These are phyloP conservation scores for Phytopythium aichiense DNA, from an alignment of 352 stramenopile species.

Conservation along the genomic window DNA sequence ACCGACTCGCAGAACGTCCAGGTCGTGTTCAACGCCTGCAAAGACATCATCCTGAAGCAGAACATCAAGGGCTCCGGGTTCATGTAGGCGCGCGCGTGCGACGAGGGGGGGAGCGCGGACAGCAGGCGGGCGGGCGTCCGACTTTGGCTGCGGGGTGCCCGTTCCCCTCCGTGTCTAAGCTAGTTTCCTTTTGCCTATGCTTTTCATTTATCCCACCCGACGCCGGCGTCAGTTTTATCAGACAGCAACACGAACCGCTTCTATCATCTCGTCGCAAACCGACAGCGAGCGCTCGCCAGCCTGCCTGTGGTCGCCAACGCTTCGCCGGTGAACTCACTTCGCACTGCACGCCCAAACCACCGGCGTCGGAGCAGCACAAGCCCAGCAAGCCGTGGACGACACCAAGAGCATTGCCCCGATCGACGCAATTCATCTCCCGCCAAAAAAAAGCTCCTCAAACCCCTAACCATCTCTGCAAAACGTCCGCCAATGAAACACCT, in stretches of 20 bases:
- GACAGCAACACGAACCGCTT: conserved; percentile 8
- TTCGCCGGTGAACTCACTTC: too few species aligned
- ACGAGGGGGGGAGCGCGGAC: neutral
- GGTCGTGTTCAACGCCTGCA: conserved; percentile 96
- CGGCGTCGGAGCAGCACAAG: too few species aligned
- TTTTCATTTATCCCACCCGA: conserved; percentile 4
- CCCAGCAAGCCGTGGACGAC: too few species aligned
- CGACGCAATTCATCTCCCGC: conserved; percentile 4
- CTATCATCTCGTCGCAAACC: neutral
- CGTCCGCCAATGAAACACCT: conserved; percentile 12
- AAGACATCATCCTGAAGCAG: conserved; percentile 94
- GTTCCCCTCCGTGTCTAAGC: conserved; percentile 1
- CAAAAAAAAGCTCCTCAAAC: neutral
- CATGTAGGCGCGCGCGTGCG: conserved; percentile 45
- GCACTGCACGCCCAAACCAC: too few species aligned
- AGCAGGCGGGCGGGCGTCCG: neutral
- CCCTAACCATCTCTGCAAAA: neutral
- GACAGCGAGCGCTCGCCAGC: neutral
- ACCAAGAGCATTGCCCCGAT: too few species aligned
- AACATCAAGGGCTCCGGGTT: conserved; percentile 92
- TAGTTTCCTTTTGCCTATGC: conserved; percentile 6
- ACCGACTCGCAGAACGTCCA: conserved; percentile 97
- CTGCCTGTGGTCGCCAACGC: too few species aligned
- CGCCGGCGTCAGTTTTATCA: too few species aligned
- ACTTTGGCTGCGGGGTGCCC: too few species aligned